Base-by-base conservation (phyloP, 805 yeast genomes). In the Nakazawaea molendinolei region DNA sequence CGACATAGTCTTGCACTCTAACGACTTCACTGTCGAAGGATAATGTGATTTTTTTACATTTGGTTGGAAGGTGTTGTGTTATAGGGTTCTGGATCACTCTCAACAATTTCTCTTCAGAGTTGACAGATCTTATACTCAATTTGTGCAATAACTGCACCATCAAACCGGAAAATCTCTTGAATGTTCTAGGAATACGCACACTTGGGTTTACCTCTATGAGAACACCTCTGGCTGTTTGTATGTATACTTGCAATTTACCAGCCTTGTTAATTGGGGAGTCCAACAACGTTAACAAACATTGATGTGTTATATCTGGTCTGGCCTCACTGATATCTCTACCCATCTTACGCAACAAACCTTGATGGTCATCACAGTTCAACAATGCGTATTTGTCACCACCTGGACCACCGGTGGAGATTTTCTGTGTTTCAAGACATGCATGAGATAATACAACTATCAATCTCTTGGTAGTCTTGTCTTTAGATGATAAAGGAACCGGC, bases 231-330 rank as follows among this genome's bases (percentile, higher is more conserved):
- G 96, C 90, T 9, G 98, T 92, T 50, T 86, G 95, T 41, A 92
- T 87, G 61, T 90, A 92, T 10, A 92, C 98, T 61, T 92, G 98
- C 47, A 92, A 71, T 59, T 78, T 86, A 7, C 98, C 98, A 5
- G 97, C 97, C 61, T 92, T 92, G 66, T 92, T 92, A 51, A 92
- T 83, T 28, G 98, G 98, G n/a, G 96, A 86, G 59, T 92, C 98
- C 50, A 92, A 69, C 45, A 92, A 68, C 3, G 98, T 90, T 60
- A 92, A 69, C 28, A 92, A 74, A 69, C 98, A 92, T 63, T 90
- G 98, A 57, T 92, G 98, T 29, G 98, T 92, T 52, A 92, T 92
- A 59, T 92, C 98, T n/a, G 98, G 98, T 60, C 98, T 78, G 6
- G 97, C 97, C 55, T 92, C 98, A 33, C 95, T 86, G 45, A 92